A percentile compares a stretch with the other conserved stretches of the same genome.
phyloP scores from a whole-genome alignment of 345 rosid genomes.

The Ceriops tagal region DNA sequence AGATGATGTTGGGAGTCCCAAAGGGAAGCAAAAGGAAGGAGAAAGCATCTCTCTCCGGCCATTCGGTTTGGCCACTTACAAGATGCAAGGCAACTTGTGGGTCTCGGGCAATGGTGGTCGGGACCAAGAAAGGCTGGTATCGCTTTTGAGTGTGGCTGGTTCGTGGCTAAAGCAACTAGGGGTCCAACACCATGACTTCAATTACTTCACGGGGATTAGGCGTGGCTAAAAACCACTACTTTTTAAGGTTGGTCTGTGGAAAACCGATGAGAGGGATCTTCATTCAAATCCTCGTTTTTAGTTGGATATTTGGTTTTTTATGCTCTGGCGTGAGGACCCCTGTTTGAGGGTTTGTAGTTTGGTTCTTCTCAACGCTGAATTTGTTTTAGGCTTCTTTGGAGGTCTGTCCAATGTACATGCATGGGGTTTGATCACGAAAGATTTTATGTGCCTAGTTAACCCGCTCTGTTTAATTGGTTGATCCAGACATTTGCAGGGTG shows the following conservation, averaged over 20 bases:
- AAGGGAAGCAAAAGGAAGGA: constrained; percentile 9
- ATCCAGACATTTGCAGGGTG: no score
- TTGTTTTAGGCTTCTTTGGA: no score
- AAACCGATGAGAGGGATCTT: no score
- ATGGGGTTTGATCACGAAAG: no score
- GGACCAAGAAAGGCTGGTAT: constrained; percentile 40
- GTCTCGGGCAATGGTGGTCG: constrained; percentile 6
- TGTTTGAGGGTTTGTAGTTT: no score
- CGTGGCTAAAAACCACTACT: background rate
- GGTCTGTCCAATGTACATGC: no score
- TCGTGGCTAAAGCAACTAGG: constrained; percentile 83
- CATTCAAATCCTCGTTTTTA: background rate
- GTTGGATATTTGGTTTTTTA: background rate
- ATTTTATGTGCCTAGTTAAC: no score
- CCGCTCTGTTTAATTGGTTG: no score
- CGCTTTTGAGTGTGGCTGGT: constrained; percentile 56
- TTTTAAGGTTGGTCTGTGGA: no score
- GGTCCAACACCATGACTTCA: constrained; percentile 59
- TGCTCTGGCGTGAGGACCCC: no score
- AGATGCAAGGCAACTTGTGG: constrained; percentile 74
- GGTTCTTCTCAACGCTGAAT: no score
- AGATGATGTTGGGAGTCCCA: background rate
- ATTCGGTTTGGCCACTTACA: constrained; percentile 62
- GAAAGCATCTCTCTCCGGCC: constrained; percentile 44
- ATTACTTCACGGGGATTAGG: constrained; percentile 32